These are phyloP conservation scores for Umbelopsis sp. DNA, from an alignment of 192 early-diverging fungal genomes.

Conservation along the genomic window DNA sequence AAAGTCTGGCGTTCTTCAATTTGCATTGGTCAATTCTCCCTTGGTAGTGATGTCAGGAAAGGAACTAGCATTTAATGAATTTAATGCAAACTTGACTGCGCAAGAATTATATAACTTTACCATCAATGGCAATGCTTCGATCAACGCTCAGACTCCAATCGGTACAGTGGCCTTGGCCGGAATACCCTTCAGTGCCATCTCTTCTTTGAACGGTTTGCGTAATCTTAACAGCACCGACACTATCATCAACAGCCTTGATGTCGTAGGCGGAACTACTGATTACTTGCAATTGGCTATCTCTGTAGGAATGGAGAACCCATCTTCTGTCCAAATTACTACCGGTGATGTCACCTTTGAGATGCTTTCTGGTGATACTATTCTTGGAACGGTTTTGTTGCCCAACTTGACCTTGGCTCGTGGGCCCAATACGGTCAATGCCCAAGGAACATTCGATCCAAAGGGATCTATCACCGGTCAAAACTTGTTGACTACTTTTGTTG, in stretches of 20 bases:
- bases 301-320: slow-evolving; percentile 47
- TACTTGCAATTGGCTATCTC: slow-evolving; percentile 43
- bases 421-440: slow-evolving; percentile 41
- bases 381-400: slow-evolving; percentile 51
- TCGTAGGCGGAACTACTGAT: slow-evolving; percentile 51
- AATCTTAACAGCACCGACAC: slow-evolving; percentile 54
- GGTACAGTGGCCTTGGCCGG: slow-evolving; percentile 53
- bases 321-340: slow-evolving; percentile 45
- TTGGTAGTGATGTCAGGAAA: slow-evolving; percentile 46
- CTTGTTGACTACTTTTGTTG: slow-evolving; percentile 52
- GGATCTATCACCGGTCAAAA: slow-evolving; percentile 43
- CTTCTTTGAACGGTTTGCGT: slow-evolving; percentile 54
- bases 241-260: slow-evolving; percentile 53
- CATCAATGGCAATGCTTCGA: slow-evolving; percentile 50
- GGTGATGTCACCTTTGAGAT: slow-evolving; percentile 54
- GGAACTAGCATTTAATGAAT: slow-evolving; percentile 53
- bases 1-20: slow-evolving; percentile 45
- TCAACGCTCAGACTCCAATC: slow-evolving; percentile 53
- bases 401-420: slow-evolving; percentile 49
- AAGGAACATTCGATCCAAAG: slow-evolving; percentile 50
- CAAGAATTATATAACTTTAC: slow-evolving; percentile 39
- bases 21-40: slow-evolving; percentile 47
- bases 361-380: slow-evolving; percentile 39
- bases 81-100: slow-evolving; percentile 51
- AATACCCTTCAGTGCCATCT: slow-evolving; percentile 56